phyloP scores from a whole-genome alignment of 345 rosid species.

The Arabidopsis suecica region DNA sequence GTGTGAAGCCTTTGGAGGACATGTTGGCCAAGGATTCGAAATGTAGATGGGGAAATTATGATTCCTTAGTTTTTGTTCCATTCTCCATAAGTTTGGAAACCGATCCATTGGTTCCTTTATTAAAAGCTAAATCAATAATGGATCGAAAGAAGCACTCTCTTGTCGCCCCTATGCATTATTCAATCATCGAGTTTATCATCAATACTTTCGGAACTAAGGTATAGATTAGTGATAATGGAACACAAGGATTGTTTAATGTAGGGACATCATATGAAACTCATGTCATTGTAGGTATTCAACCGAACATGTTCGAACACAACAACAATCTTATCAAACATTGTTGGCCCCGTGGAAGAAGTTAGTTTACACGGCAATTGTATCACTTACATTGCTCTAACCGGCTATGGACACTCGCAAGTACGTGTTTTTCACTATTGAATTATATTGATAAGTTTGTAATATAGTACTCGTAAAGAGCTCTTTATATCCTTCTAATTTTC shows the following conservation, averaged over 20 bases:
- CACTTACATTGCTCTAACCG: conserved; percentile 56
- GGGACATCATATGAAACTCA: background rate
- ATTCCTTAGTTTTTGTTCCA: conserved; percentile 52
- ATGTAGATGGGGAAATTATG: conserved; percentile 57
- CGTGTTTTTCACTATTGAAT: too few species aligned
- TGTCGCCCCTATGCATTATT: conserved; percentile 47
- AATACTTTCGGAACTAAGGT: conserved; percentile 48
- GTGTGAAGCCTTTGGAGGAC: conserved; percentile 49
- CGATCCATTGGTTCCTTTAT: conserved; percentile 55
- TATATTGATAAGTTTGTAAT: too few species aligned
- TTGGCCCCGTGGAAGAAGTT: conserved; percentile 60
- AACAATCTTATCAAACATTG: conserved; percentile 52
- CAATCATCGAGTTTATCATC: conserved; percentile 26
- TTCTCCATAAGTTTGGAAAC: conserved; percentile 40
- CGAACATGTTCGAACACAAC: conserved; percentile 51
- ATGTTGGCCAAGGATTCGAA: conserved; percentile 53
- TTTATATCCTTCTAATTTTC: too few species aligned
- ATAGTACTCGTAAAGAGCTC: too few species aligned
- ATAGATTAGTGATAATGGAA: background rate
- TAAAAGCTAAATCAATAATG: conserved; percentile 49
- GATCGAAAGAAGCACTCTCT: conserved; percentile 61
- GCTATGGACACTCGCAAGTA: conserved; percentile 62
- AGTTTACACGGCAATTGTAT: conserved; percentile 59
- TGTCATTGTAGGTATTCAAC: conserved; percentile 40
- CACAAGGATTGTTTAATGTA: background rate